phyloP scores from a whole-genome alignment of 345 rosid species.

The Raphanus raphanistrum region DNA sequence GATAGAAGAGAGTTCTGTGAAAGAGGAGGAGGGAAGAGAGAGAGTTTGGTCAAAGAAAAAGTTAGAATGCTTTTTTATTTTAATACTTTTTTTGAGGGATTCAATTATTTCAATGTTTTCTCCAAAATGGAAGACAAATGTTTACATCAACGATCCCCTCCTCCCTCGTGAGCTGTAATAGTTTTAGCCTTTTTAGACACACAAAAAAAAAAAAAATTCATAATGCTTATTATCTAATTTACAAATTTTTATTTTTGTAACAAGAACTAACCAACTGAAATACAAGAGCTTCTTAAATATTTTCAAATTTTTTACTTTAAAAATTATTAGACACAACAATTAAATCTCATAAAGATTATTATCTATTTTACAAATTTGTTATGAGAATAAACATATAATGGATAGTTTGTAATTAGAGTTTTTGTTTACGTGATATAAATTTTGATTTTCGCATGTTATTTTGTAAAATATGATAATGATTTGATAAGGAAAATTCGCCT shows the following conservation, averaged over 20 bases:
- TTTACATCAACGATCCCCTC: slow-evolving; percentile 35
- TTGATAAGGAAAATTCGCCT: background rate
- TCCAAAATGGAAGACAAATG: slow-evolving; percentile 41
- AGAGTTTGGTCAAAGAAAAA: slow-evolving; percentile 53
- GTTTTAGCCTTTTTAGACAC: slow-evolving; percentile 27
- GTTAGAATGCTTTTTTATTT: slow-evolving; percentile 27
- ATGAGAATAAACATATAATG: background rate
- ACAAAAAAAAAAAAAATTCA: too few relatives aligned
- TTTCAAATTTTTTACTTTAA: too few relatives aligned
- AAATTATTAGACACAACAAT: background rate
- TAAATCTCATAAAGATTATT: background rate
- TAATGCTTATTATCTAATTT: too few relatives aligned
- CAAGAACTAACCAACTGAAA: too few relatives aligned
- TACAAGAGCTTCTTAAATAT: too few relatives aligned
- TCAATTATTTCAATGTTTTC: slow-evolving; percentile 38
- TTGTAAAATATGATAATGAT: background rate
- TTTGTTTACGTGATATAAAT: background rate
- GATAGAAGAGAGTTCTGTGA: slow-evolving; percentile 30
- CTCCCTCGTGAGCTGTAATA: slow-evolving; percentile 32
- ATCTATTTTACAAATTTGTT: background rate
- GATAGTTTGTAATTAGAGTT: background rate
- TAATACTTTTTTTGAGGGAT: slow-evolving; percentile 23
- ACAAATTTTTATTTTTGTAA: too few relatives aligned
- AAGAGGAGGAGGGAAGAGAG: slow-evolving; percentile 29
- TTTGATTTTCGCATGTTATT: background rate